A percentile compares a stretch with the other conserved stretches of the same genome.
Conservation (phyloP, 1,284 basidiomycete species). For the Trichosporon asahii region DNA sequence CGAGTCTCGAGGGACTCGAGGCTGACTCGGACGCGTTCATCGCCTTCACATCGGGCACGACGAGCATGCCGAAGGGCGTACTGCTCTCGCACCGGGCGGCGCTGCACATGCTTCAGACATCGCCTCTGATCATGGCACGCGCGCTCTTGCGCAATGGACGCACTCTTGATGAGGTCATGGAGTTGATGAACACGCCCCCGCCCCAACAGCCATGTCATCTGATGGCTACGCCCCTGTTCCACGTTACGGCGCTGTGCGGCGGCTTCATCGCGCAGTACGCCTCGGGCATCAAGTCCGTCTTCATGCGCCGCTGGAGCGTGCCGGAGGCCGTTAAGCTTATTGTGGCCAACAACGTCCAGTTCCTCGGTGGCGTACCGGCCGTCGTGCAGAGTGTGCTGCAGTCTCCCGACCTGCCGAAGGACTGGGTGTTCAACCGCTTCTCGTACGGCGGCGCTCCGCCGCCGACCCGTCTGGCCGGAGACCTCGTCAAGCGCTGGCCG, state of each 20-base stretch:
- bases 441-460: slow-evolving; percentile 48
- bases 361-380: slow-evolving; percentile 45
- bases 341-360: slow-evolving; percentile 30
- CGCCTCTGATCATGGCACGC: not conserved
- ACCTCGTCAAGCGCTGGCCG: slow-evolving; percentile 36
- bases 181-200: slow-evolving; percentile 4
- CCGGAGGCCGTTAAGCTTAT: slow-evolving; percentile 35
- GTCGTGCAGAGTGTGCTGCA: slow-evolving; percentile 40
- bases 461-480: slow-evolving; percentile 35
- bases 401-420: slow-evolving; percentile 28
- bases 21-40: slow-evolving; percentile 45
- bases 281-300: slow-evolving; percentile 38
- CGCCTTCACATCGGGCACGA: slow-evolving; percentile 39
- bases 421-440: slow-evolving; percentile 33
- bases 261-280: slow-evolving; percentile 34
- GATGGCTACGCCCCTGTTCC: slow-evolving; percentile 46
- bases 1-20: not conserved
- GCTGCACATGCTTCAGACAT: slow-evolving; percentile 27
- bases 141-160: slow-evolving; percentile 32
- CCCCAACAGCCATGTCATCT: slow-evolving; percentile 17
- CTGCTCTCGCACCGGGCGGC: slow-evolving; percentile 21
- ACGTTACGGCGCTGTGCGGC: slow-evolving; percentile 46
- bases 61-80: slow-evolving; percentile 23
- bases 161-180: slow-evolving; percentile 17
- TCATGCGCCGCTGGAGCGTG: slow-evolving; percentile 41